Base-by-base conservation (phyloP, 768 basidiomycete species). In the Lactarius tabidus region DNA sequence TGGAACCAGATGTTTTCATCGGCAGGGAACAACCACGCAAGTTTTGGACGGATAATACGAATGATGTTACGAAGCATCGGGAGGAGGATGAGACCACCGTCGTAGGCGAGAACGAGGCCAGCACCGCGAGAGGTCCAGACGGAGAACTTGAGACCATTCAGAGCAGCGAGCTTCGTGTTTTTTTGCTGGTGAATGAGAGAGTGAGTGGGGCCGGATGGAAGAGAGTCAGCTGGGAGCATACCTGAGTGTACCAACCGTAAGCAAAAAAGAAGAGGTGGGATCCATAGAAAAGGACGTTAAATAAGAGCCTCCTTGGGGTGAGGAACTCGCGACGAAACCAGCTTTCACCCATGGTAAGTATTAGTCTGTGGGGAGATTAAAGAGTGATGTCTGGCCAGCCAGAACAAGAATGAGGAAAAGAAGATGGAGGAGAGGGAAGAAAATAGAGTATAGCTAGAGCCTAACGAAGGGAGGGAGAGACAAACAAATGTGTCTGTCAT, bases 1-100 rank as follows among this genome's bases (percentile, higher is more conserved):
- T 97, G 94, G 82, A 91, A 94, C 95, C 94, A 95, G 72, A 96
- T 89, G 70, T 92, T 93, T 79, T 96, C 94, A 75, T 98, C 95
- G 64, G 90, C 89, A 18, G 94, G 94, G 80, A 96, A 87, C 62
- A 91, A 77, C 85, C 90, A 89, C n/a, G 85, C 76, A 54, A 96
- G 72, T 69, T 80, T 84, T 23, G 94, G 95, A 39, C 95, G 89
- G 68, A 95, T 77, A 68, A 92, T 76, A 65, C 91, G 89, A 74
- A 96, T 85, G 72, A 93, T 77, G 74, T 95, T 95, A 72, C 94
- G 90, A 63, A 95, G 75, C 87, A 96, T 89, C 38, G 95, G 95
- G 54, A 98, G 72, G 60, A 95, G 83, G 69, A 97, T 93, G 69
- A 96, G 78, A 59, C 85, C 88, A 3, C 92, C 94, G 75, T 95